Percentiles rank a stretch among this genome's conserved stretches.
Evolutionary conservation across 148 eudicot species (phyloP).

Genomic region (Rhododendron griersonianum): DNA sequence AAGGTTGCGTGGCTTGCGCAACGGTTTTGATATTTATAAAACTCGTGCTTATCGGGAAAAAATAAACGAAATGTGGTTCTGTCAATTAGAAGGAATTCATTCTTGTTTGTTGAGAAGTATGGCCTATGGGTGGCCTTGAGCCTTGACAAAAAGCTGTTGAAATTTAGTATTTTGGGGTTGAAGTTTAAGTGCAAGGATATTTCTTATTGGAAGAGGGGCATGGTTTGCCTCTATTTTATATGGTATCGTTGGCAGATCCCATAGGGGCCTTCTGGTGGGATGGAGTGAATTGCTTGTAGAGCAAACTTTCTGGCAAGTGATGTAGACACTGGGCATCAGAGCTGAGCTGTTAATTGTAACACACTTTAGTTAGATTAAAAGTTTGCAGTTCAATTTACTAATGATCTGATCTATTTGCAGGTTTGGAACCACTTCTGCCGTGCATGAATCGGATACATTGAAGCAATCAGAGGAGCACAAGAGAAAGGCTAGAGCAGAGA

Average conservation of each 20-base stretch:
- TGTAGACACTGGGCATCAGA: background rate
- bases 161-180: background rate
- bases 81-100: background rate
- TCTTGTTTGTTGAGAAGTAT: background rate
- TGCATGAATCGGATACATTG: constrained; percentile 39
- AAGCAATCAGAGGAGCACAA: constrained; percentile 70
- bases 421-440: constrained; percentile 58
- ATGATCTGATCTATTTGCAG: constrained; percentile 26
- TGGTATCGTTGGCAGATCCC: background rate
- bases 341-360: background rate
- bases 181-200: background rate
- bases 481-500: constrained; percentile 98
- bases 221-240: background rate
- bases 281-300: background rate
- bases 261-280: background rate
- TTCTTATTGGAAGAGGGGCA: background rate
- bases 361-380: background rate
- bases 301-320: background rate
- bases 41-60: background rate
- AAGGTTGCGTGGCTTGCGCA: background rate
- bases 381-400: background rate
- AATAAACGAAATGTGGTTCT: background rate
- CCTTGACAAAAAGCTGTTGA: background rate
- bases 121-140: background rate
- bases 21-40: background rate